Evolutionary conservation across 2,329 filamentous ascomycete genomes (phyloP).

Genomic region (Biscogniauxia mediterranea): DNA sequence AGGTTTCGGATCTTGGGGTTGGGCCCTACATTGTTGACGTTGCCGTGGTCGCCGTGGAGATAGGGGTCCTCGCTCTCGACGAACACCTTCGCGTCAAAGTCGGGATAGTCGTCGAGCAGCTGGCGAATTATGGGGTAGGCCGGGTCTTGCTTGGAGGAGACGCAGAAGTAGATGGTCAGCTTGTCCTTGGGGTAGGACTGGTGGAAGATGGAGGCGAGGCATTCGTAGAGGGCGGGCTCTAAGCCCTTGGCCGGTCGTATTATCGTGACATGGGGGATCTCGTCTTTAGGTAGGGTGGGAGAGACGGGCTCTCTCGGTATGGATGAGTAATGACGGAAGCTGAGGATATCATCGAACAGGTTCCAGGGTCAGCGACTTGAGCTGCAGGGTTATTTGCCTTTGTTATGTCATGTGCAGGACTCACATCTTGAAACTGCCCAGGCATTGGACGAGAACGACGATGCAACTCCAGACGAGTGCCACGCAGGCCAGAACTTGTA

Average conservation of each 20-base stretch:
- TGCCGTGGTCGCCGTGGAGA: conserved; percentile 53
- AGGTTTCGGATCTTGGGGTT: conserved; percentile 99
- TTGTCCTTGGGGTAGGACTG: conserved; percentile 78
- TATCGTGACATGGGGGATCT: conserved; percentile 80
- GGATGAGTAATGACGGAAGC: conserved; percentile 54
- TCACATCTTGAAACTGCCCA: conserved; percentile 58
- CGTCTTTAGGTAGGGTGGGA: conserved; percentile 45
- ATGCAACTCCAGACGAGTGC: conserved; percentile 53
- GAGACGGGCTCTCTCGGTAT: conserved; percentile 50
- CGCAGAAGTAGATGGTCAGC: conserved; percentile 78
- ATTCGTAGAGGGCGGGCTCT: conserved; percentile 88
- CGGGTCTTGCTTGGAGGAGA: conserved; percentile 72
- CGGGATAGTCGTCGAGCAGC: conserved; percentile 70
- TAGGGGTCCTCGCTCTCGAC: conserved; percentile 80
- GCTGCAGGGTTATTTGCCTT: neutral
- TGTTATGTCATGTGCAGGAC: conserved; percentile 16
- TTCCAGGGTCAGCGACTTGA: conserved; percentile 2
- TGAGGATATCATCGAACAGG: conserved; percentile 20
- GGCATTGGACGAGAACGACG: conserved; percentile 52
- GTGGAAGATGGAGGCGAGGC: conserved; percentile 79
- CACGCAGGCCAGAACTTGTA: conserved; percentile 40
- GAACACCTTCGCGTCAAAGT: conserved; percentile 68
- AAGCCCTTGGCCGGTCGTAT: conserved; percentile 92
- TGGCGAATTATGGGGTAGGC: conserved; percentile 71
- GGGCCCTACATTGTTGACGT: conserved; percentile 68